phyloP scores from a whole-genome alignment of 2,329 filamentous ascomycete species.

The Leptographium radiaticola region DNA sequence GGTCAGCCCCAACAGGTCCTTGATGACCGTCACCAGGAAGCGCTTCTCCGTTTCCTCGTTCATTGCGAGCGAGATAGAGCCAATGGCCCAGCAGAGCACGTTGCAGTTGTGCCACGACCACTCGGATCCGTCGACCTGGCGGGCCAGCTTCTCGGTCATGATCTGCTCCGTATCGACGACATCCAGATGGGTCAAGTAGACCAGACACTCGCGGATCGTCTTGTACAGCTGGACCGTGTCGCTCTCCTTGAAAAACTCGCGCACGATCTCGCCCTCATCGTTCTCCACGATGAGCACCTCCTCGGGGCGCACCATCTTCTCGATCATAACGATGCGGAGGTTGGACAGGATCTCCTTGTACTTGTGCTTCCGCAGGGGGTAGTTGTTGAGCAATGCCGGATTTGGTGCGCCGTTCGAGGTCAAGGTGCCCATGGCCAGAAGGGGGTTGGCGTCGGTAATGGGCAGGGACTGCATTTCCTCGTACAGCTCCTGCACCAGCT shows the following conservation, averaged over 20 bases:
- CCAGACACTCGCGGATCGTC: slow-evolving; percentile 91
- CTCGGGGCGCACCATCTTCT: slow-evolving; percentile 98
- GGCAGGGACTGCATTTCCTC: slow-evolving; percentile 98
- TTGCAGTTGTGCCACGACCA: slow-evolving; percentile 99
- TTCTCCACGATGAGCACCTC: slow-evolving; percentile 99
- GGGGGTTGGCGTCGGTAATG: slow-evolving; percentile 73
- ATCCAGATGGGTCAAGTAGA: slow-evolving; percentile 94
- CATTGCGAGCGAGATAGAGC: slow-evolving; percentile 97
- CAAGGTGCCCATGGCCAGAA: slow-evolving; percentile 66
- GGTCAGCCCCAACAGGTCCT: slow-evolving; percentile 88
- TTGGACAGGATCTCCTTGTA: slow-evolving; percentile 91
- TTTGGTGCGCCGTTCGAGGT: slow-evolving; percentile 75
- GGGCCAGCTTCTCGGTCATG: slow-evolving; percentile 96
- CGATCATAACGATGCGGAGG: slow-evolving; percentile 94
- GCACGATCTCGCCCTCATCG: slow-evolving; percentile 96
- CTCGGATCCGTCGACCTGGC: slow-evolving; percentile 87
- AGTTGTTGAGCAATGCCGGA: slow-evolving; percentile 72
- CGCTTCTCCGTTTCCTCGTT: slow-evolving; percentile 98
- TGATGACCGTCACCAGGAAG: slow-evolving; percentile 96
- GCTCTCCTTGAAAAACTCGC: slow-evolving; percentile 98
- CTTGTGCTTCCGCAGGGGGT: slow-evolving; percentile 93
- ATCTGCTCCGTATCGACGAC: slow-evolving; percentile 96
- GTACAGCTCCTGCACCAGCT: slow-evolving; percentile 92
- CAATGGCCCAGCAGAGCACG: slow-evolving; percentile 97
- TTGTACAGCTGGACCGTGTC: slow-evolving; percentile 99